Evolutionary conservation across 2,329 filamentous ascomycete species (phyloP), one percentile per base, ranked within the genome.

Genomic region (Magnaporthiopsis incrustans): DNA sequence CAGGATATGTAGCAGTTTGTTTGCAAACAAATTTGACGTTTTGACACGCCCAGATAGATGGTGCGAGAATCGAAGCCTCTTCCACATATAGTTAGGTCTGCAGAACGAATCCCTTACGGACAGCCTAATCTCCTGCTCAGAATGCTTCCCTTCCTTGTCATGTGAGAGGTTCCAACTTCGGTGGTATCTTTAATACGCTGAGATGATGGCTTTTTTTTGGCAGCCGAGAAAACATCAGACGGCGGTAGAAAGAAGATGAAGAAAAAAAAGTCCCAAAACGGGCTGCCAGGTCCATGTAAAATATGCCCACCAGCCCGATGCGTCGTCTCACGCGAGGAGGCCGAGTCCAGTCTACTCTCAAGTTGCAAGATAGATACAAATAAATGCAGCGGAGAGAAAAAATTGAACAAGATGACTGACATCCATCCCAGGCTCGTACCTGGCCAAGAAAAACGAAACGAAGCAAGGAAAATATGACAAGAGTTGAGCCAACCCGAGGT

Each of bases 391-490:
- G 5, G 35, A 12, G 12, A 15, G 35, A 22, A n/a, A 63, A 32
- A 30, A n/a, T 1, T 11, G 22, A 11, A 53, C 18, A 53, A 53
- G 1, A 53, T n/a, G 44, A n/a, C n/a, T n/a, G n/a, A n/a, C 18
- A 14, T 25, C 22, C 44, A 22, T 53, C 44, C n/a, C 44, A 53
- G n/a, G 44, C 44, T 53, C n/a, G n/a, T 25, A 53, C 44, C 8
- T 53, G 44, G 44, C n/a, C 22, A 30, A 59, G 33, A 18, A 63
- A 60, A 63, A 59, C 18, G 10, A 63, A 60, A 63, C 32, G 27
- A 26, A 38, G 2, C 35, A 38, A 50, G 25, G 25, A 38, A 63
- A 44, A 70, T 14, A 75, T 7, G 44, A 53, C 44, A 53, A 53
- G 22, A 25, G 44, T n/a, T 6, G n/a, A 22, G n/a, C 44, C 44